Base-by-base conservation (phyloP, 73 alveolate genomes). In the Paramecium sexaurelia region DNA sequence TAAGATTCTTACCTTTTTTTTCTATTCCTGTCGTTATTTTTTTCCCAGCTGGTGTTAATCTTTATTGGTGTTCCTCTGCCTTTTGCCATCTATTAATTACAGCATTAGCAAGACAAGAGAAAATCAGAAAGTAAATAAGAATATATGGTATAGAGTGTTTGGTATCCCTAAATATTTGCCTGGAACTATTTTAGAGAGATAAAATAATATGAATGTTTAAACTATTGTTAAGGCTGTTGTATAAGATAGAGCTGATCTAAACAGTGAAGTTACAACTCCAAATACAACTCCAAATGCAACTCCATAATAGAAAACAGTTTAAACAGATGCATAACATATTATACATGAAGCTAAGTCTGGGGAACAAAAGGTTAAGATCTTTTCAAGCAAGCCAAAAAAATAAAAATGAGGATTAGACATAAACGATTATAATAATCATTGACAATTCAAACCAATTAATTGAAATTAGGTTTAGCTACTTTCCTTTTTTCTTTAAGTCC, bases 1-100 rank as follows among this genome's bases (percentile, higher is more conserved):
- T 96, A 84, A 94, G 90, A 43, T 71, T 94, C 56, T 39, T 95
- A 32, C 96, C 98, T 35, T 85, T 95, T 32, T 36, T 95, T 19
- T 82, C 98, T 11, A 91, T 96, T 19, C 98, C 98, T 26, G 91
- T 96, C 39, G 94, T 97, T 95, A 94, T 93, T 91, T 94, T 96
- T 27, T 95, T 96, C 94, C 99, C 99, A n/a, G 94, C 97, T 26
- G 97, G 98, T 7, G 88, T 96, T 43, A 96, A 95, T 67, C 43
- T 96, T 6, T 95, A 96, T 92, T 96, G 99, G 98, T 91, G 93
- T 56, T 75, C 95, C 6, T 78, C 96, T 17, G 92, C 97, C 1
- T 24, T 92, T 13, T 85, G 93, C 61, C 96, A 96, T 19, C 66
- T 96, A 68, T 55, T 87, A 9, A 87, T 95, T 17, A 66, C 93